Percentiles rank a stretch among this genome's conserved stretches.
phyloP scores from a whole-genome alignment of 2,329 filamentous ascomycete species.

The Aspergillus sp. region DNA sequence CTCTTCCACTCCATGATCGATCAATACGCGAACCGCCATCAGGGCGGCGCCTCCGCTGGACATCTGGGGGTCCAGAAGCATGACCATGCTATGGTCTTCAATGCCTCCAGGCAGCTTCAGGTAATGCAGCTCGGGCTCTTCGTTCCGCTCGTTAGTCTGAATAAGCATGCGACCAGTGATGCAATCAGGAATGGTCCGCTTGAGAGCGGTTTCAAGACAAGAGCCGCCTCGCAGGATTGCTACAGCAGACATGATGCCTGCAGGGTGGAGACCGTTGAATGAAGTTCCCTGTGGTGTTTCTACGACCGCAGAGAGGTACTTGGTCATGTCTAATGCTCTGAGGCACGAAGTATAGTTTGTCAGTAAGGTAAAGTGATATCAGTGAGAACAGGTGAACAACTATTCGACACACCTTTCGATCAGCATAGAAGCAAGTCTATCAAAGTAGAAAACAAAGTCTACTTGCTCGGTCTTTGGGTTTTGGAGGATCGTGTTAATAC shows the following conservation, averaged over 20 bases:
- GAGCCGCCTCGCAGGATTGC: slow-evolving; percentile 86
- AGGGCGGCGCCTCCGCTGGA: slow-evolving; percentile 79
- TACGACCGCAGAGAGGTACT: slow-evolving; percentile 64
- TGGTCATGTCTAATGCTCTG: slow-evolving; percentile 74
- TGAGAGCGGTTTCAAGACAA: slow-evolving; percentile 81
- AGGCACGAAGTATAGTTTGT: background rate
- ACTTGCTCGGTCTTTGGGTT: slow-evolving; percentile 75
- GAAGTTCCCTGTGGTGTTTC: slow-evolving; percentile 67
- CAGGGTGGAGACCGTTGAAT: slow-evolving; percentile 70
- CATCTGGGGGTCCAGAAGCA: slow-evolving; percentile 93
- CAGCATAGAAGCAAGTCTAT: slow-evolving; percentile 79
- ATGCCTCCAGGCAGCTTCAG: slow-evolving; percentile 76
- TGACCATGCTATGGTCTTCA: slow-evolving; percentile 70
- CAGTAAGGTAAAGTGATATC: background rate
- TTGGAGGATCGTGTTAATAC: slow-evolving; percentile 88
- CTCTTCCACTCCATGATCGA: slow-evolving; percentile 87
- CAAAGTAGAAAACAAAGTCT: slow-evolving; percentile 97
- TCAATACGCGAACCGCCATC: slow-evolving; percentile 94
- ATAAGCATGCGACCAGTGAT: slow-evolving; percentile 86
- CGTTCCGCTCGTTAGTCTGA: slow-evolving; percentile 79
- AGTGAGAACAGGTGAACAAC: too few relatives aligned
- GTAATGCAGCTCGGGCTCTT: slow-evolving; percentile 92
- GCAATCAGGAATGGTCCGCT: slow-evolving; percentile 89
- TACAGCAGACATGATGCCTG: slow-evolving; percentile 78
- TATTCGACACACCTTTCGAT: slow-evolving; percentile 60